Conservation (phyloP, 129 eudicot genomes). For the Centrapalus pauciflorus region DNA sequence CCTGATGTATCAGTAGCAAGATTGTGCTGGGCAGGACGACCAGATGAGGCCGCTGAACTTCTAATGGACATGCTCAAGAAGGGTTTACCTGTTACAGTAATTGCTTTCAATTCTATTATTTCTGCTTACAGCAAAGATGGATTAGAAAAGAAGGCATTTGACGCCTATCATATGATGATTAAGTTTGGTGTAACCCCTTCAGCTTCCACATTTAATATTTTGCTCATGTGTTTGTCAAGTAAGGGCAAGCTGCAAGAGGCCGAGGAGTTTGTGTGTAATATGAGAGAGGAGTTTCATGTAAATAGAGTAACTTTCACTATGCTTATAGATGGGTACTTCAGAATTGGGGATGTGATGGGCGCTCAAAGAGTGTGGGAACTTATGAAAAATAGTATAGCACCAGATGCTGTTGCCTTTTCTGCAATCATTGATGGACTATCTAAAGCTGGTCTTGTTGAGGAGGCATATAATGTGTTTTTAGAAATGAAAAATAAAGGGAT, state of each 20-base stretch:
- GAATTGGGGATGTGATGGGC: slow-evolving; percentile 51
- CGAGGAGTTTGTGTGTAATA: slow-evolving; percentile 48
- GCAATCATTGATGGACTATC: slow-evolving; percentile 73
- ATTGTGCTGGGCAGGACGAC: slow-evolving; percentile 68
- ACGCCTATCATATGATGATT: slow-evolving; percentile 57
- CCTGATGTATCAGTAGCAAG: slow-evolving; percentile 61
- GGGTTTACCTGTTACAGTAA: slow-evolving; percentile 52
- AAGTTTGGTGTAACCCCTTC: slow-evolving; percentile 58
- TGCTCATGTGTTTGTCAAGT: slow-evolving; percentile 63
- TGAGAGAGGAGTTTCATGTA: slow-evolving; percentile 60
- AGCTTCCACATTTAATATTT: slow-evolving; percentile 64
- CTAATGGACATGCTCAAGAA: slow-evolving; percentile 65
- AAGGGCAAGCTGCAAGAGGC: slow-evolving; percentile 71
- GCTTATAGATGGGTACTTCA: slow-evolving; percentile 73
- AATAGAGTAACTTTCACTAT: slow-evolving; percentile 69
- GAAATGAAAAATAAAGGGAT: slow-evolving; percentile 67
- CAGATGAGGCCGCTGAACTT: slow-evolving; percentile 59
- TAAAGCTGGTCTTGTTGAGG: slow-evolving; percentile 59
- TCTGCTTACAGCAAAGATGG: slow-evolving; percentile 71
- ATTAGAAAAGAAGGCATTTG: slow-evolving; percentile 67
- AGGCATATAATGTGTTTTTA: slow-evolving; percentile 47
- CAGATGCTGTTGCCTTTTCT: slow-evolving; percentile 84
- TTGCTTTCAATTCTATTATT: slow-evolving; percentile 76
- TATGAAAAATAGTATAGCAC: slow-evolving; percentile 55
- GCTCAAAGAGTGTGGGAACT: slow-evolving; percentile 73